Evolutionary conservation across 2,329 filamentous ascomycete genomes (phyloP), one percentile per base, ranked within the genome.

Genomic region (Xenoacremonium recifei): DNA sequence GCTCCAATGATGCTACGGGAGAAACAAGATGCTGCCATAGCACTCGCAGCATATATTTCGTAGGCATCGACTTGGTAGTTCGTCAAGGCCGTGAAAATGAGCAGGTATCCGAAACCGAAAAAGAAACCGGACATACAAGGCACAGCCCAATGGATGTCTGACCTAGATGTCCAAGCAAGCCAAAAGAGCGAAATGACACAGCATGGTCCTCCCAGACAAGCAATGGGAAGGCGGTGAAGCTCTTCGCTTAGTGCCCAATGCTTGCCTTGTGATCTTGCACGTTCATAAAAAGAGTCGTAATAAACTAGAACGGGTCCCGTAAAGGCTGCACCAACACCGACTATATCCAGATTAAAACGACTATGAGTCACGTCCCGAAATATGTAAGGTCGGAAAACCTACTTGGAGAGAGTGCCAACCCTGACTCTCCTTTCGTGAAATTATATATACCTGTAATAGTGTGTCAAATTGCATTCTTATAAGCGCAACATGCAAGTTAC

Each of bases 1-100:
- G 95, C 89, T 27, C 89, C 88, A 1, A 90, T 92, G 64, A 96
- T 89, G 88, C 91, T 91, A 39, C 92, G 90, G 0, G 87, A 95
- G 69, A 66, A 95, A 44, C 91, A 96, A 69, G 68, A 95, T 40
- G 71, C 85, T 59, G 92, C 91, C 29, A 76, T 96, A 58, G 87
- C 90, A 17, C 83, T 81, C 58, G 82, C 81, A 36, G 79, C 77
- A 54, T 76, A 84, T 27, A 79, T 71, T 46, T 79, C 74, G 60
- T 84, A 84, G 13, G 80, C 79, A 48, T 84, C 80, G 16, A 75
- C 78, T 6, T 82, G 67, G 52, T 83, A 83, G 47, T 81, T 82
- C 12, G 82, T 62, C 12, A 82, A 66, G 0, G 77, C 75, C 58
- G 81, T 79, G 57, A 84, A 82, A 36, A 81, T 78, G 5, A 80